Conservation (phyloP, 2,329 filamentous ascomycete genomes). For the Aureobasidium zeae region DNA sequence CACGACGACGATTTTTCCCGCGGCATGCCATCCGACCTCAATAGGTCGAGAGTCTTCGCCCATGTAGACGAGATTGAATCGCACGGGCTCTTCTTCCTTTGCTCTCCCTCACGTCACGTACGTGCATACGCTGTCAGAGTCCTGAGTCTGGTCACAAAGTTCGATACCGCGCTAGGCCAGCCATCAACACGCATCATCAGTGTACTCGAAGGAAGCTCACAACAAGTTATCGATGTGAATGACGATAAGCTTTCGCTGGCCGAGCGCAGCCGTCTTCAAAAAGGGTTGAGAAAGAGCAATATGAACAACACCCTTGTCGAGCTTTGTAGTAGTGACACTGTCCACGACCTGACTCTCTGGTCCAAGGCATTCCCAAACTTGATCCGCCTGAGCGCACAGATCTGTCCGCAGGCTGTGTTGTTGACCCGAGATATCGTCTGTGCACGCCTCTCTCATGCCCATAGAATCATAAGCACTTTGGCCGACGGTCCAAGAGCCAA, state of each 20-base stretch:
- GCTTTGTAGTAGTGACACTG: constrained; percentile 87
- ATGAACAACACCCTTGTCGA: constrained; percentile 82
- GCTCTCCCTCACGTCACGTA: constrained; percentile 86
- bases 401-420: constrained; percentile 83
- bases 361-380: constrained; percentile 97
- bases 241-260: constrained; percentile 85
- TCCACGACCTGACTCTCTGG: constrained; percentile 92
- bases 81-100: constrained; percentile 92
- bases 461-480: constrained; percentile 68
- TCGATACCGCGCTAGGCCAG: constrained; percentile 77
- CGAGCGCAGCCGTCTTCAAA: constrained; percentile 82
- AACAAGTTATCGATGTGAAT: constrained; percentile 82
- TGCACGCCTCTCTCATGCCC: constrained; percentile 86
- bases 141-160: constrained; percentile 82
- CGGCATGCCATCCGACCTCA: constrained; percentile 53
- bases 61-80: constrained; percentile 96
- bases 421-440: constrained; percentile 88
- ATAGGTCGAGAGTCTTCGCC: constrained; percentile 66
- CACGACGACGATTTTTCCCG: constrained; percentile 45
- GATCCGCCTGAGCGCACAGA: constrained; percentile 80
- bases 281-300: constrained; percentile 77
- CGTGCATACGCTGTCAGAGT: constrained; percentile 87
- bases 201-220: constrained; percentile 82
- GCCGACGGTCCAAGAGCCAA: constrained; percentile 53
- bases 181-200: constrained; percentile 73